Conservation (phyloP, 2,329 filamentous ascomycete genomes). For the Shiraia sp. region DNA sequence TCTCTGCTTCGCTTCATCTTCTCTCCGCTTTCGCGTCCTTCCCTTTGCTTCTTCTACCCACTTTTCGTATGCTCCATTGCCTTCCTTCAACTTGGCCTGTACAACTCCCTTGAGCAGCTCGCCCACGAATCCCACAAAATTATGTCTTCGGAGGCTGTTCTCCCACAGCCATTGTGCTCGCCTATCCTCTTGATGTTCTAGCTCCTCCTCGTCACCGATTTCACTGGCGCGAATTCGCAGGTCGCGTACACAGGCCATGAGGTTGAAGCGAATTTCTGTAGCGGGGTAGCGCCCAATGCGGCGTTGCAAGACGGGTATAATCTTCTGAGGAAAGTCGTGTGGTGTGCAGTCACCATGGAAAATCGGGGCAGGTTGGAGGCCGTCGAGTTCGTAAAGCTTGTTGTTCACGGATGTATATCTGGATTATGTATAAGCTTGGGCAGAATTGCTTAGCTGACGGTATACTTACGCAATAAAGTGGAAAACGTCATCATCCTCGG, state of each 20-base stretch:
- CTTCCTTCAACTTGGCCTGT: conserved; percentile 69
- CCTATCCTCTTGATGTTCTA: conserved; percentile 82
- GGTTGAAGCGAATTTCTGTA: conserved; percentile 91
- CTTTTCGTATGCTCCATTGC: conserved; percentile 66
- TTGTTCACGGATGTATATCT: conserved; percentile 78
- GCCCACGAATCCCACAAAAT: conserved; percentile 94
- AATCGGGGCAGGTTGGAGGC: conserved; percentile 90
- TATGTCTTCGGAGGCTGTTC: conserved; percentile 87
- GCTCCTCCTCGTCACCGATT: conserved; percentile 77
- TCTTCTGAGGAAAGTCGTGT: conserved; percentile 75
- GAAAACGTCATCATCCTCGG: conserved; percentile 86
- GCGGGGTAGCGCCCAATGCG: conserved; percentile 83
- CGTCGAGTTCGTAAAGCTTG: conserved; percentile 90
- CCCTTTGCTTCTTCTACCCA: conserved; percentile 73
- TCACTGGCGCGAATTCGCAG: conserved; percentile 75
- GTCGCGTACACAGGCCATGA: conserved; percentile 90
- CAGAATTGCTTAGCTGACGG: background rate
- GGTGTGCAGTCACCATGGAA: conserved; percentile 75
- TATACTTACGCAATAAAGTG: conserved; percentile 80
- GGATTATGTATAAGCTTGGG: conserved; percentile 7
- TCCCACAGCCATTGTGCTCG: conserved; percentile 89
- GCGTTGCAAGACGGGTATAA: conserved; percentile 84
- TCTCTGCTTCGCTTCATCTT: conserved; percentile 49
- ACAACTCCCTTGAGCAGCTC: conserved; percentile 88
- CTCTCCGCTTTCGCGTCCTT: conserved; percentile 56